These are phyloP conservation scores for Angomonas ambiguus DNA, from an alignment of 208 protist genomes.

Conservation along the genomic window DNA sequence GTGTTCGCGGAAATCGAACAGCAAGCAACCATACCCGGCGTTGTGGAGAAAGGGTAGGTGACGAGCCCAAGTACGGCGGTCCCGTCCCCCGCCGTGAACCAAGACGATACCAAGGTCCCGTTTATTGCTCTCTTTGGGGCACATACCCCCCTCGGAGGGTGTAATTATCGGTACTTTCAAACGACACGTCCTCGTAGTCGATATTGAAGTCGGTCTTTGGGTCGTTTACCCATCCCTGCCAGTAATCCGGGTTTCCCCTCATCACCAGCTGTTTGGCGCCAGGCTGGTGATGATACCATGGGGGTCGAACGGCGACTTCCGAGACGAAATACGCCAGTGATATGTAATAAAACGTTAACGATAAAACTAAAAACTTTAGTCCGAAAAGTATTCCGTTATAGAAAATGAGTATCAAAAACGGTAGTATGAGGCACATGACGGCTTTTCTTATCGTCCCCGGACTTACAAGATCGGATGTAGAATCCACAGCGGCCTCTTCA, in stretches of 20 bases:
- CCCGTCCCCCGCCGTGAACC: conserved; percentile 88
- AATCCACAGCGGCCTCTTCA: conserved; percentile 40
- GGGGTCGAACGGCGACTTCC: conserved; percentile 82
- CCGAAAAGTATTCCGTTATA: conserved; percentile 72
- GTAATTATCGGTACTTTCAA: conserved; percentile 65
- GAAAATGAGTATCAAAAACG: conserved; percentile 76
- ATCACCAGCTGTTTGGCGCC: conserved; percentile 45
- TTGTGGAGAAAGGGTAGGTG: conserved; percentile 85
- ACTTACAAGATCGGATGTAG: conserved; percentile 67
- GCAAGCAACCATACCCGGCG: conserved; percentile 71
- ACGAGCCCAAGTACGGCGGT: conserved; percentile 85
- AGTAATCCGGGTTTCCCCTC: conserved; percentile 78
- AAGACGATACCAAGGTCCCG: conserved; percentile 71
- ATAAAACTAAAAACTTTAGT: conserved; percentile 50
- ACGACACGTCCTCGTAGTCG: conserved; percentile 77
- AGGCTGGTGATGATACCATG: conserved; percentile 88
- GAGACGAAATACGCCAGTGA: conserved; percentile 84
- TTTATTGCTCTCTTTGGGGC: conserved; percentile 17
- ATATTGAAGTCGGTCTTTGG: conserved; percentile 77
- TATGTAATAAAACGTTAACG: conserved; percentile 72
- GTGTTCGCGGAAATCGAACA: conserved; percentile 91
- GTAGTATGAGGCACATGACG: conserved; percentile 48
- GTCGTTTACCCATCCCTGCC: conserved; percentile 82
- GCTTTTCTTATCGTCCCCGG: conserved; percentile 69
- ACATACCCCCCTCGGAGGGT: conserved; percentile 85